Percentiles rank a stretch among this genome's conserved stretches.
phyloP scores from a whole-genome alignment of 2,329 filamentous ascomycete species.

The Verticillium klebahnii region DNA sequence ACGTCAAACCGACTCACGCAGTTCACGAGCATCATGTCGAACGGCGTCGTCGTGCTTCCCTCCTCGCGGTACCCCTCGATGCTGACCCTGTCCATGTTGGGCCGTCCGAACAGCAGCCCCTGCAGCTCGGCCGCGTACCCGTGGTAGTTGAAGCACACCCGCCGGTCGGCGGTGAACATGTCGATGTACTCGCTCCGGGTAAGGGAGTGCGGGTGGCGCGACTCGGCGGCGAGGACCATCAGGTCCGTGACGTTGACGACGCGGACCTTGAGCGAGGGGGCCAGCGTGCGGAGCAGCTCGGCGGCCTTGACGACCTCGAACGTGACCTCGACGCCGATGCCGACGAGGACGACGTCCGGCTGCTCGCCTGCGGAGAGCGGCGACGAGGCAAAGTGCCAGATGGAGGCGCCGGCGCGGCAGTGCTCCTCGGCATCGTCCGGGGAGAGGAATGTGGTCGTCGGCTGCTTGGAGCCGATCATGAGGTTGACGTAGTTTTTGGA shows the following conservation, averaged over 20 bases:
- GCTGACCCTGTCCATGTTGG: slow-evolving; percentile 43
- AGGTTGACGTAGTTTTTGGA: slow-evolving; percentile 64
- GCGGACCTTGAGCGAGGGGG: slow-evolving; percentile 50
- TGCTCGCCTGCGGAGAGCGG: slow-evolving; percentile 38
- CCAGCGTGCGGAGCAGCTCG: slow-evolving; percentile 43
- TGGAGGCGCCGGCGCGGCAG: slow-evolving; percentile 52
- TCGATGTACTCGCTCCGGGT: slow-evolving; percentile 44
- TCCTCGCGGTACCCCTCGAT: slow-evolving; percentile 61
- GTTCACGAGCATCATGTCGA: slow-evolving; percentile 66
- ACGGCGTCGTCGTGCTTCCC: slow-evolving; percentile 62
- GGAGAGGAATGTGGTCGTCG: slow-evolving; percentile 55
- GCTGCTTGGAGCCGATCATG: slow-evolving; percentile 65
- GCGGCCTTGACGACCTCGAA: slow-evolving; percentile 62
- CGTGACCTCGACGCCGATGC: slow-evolving; percentile 61
- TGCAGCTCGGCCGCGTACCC: slow-evolving; percentile 58
- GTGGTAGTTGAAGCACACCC: slow-evolving; percentile 64
- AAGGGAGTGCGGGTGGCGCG: slow-evolving; percentile 55
- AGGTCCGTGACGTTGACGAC: slow-evolving; percentile 64
- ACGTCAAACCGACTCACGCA: slow-evolving; percentile 56
- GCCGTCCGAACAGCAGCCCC: slow-evolving; percentile 56
- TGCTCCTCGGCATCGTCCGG: slow-evolving; percentile 56
- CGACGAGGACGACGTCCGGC: slow-evolving; percentile 60
- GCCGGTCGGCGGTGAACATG: slow-evolving; percentile 51
- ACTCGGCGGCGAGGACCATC: slow-evolving; percentile 54
- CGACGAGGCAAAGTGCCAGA: slow-evolving; percentile 58